These are phyloP conservation scores for Dipteronia sinensis DNA, from an alignment of 345 rosid genomes.

Conservation along the genomic window DNA sequence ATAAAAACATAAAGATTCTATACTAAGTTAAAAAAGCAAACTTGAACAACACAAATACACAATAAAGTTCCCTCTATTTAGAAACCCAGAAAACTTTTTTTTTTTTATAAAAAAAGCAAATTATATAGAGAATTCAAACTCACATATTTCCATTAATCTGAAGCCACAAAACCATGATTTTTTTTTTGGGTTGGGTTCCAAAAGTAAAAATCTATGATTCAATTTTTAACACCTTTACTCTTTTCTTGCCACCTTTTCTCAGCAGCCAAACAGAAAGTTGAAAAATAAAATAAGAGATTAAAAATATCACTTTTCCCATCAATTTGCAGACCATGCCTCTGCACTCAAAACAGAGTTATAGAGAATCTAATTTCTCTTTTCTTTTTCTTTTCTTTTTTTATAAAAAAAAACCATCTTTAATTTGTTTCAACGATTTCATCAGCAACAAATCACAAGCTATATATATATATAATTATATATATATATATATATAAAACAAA, in stretches of 20 bases:
- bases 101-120: neutral
- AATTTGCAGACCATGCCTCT: neutral
- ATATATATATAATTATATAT: too few relatives aligned
- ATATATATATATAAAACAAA: too few relatives aligned
- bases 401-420: neutral
- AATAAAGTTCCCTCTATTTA: neutral
- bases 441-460: neutral
- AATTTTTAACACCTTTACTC: neutral
- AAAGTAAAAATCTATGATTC: neutral
- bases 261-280: conserved; percentile 12
- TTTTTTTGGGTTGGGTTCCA: neutral
- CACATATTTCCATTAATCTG: neutral
- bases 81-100: conserved; percentile 11
- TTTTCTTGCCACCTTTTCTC: conserved; percentile 1
- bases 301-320: neutral
- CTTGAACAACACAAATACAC: conserved; percentile 14
- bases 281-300: neutral
- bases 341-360: neutral
- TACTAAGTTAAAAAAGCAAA: conserved; percentile 18
- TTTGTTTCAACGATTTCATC: neutral
- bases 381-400: too few relatives aligned
- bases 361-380: neutral
- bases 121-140: neutral
- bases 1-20: conserved; percentile 26
- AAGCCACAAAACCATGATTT: neutral